phyloP scores from a whole-genome alignment of 768 basidiomycete species.

The Amanita thiersii region DNA sequence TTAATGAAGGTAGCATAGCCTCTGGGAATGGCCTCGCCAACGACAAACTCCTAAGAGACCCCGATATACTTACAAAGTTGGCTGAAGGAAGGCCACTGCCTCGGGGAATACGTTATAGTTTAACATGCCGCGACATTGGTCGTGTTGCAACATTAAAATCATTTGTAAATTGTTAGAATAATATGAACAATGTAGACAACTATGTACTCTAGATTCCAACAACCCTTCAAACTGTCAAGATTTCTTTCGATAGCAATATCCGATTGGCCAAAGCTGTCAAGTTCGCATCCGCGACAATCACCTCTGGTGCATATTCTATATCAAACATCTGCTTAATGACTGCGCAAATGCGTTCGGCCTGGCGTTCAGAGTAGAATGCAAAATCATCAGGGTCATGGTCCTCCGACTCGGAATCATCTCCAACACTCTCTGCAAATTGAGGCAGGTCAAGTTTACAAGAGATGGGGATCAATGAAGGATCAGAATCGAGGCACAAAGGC shows the following conservation, averaged over 20 bases:
- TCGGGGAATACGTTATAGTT: conserved; percentile 62
- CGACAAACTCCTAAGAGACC: conserved; percentile 37
- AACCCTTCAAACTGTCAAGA: conserved; percentile 22
- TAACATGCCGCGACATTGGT: conserved; percentile 80
- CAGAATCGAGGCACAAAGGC: conserved; percentile 79
- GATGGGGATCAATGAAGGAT: conserved; percentile 71
- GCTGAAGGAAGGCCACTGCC: conserved; percentile 41
- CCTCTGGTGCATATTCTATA: conserved; percentile 84
- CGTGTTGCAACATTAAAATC: conserved; percentile 39
- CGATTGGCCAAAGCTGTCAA: conserved; percentile 75
- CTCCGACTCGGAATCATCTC: conserved; percentile 24
- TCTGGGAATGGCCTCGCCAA: conserved; percentile 42
- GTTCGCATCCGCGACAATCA: conserved; percentile 92
- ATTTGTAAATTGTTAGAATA: conserved; percentile 16
- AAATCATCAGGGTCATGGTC: conserved; percentile 85
- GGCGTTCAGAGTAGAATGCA: conserved; percentile 83
- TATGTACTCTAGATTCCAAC: neutral
- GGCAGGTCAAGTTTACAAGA: conserved; percentile 44
- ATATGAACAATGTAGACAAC: too few relatives aligned
- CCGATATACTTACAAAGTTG: conserved; percentile 29
- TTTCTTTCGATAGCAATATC: conserved; percentile 70
- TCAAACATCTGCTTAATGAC: conserved; percentile 77
- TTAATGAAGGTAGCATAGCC: conserved; percentile 20
- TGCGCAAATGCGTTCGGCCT: conserved; percentile 82
- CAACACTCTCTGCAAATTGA: conserved; percentile 7